These are phyloP conservation scores for Claviceps monticola DNA, from an alignment of 2,329 filamentous ascomycete genomes.

Conservation along the genomic window DNA sequence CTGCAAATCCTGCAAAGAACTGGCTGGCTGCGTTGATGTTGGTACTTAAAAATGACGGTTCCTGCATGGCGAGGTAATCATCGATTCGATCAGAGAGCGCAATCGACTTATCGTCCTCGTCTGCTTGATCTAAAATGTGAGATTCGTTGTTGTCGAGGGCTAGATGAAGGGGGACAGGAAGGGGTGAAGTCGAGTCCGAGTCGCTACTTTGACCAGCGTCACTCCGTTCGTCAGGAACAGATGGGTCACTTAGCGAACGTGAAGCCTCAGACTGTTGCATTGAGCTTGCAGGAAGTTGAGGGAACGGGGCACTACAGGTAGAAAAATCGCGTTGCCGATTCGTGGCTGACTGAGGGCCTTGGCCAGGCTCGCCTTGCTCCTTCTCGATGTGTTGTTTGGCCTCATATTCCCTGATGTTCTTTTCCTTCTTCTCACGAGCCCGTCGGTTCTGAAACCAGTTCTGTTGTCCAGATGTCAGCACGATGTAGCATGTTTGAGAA, in stretches of 20 bases:
- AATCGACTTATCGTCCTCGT: conserved; percentile 6
- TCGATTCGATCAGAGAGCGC: conserved; percentile 7
- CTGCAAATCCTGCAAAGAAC: conserved; percentile 3
- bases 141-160: neutral
- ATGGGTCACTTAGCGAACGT: conserved; percentile 9
- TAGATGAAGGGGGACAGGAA: neutral
- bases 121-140: conserved; percentile 1
- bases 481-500: neutral
- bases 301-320: conserved; percentile 27
- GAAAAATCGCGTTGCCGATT: conserved; percentile 23
- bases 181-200: conserved; percentile 10
- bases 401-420: conserved; percentile 32
- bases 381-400: conserved; percentile 24
- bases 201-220: conserved; percentile 16
- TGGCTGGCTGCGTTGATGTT: conserved; percentile 2
- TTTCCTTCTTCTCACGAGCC: conserved; percentile 51
- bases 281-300: conserved; percentile 13
- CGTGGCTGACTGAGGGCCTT: conserved; percentile 14
- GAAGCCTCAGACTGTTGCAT: conserved; percentile 7
- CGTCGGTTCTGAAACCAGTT: conserved; percentile 59
- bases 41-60: conserved; percentile 5
- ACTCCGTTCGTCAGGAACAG: conserved; percentile 10
- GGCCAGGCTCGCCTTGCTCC: conserved; percentile 14
- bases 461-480: conserved; percentile 19
- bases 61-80: conserved; percentile 9